phyloP scores from a whole-genome alignment of 768 basidiomycete genomes.

The Brasilioporus rufonigricans region DNA sequence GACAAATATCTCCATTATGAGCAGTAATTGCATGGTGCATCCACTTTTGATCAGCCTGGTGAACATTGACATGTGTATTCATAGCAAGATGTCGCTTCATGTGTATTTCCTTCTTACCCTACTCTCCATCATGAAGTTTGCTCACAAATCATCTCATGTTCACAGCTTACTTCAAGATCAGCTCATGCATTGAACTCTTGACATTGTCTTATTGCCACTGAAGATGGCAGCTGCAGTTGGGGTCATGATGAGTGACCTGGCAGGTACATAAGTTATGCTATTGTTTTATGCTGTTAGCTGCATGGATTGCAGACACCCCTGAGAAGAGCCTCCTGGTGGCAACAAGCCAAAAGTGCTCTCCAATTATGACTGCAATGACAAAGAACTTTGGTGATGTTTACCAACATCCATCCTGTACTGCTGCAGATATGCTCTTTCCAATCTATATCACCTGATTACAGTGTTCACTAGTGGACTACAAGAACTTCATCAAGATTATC shows the following conservation, averaged over 20 bases:
- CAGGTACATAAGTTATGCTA: background rate
- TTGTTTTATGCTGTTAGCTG: background rate
- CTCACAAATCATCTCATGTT: background rate
- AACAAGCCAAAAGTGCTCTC: background rate
- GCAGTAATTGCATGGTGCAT: background rate
- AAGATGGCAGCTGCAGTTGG: background rate
- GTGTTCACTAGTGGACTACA: background rate
- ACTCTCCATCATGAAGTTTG: conserved; percentile 6
- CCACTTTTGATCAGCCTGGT: conserved; percentile 11
- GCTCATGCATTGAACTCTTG: background rate
- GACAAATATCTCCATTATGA: background rate
- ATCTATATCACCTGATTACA: background rate
- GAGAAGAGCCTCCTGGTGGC: background rate
- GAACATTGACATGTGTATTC: conserved; percentile 7
- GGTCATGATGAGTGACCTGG: background rate
- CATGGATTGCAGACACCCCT: background rate
- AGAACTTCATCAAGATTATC: background rate
- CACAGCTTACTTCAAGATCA: background rate
- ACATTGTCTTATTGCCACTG: background rate
- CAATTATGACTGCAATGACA: background rate
- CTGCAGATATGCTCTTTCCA: background rate
- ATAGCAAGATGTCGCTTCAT: conserved; percentile 14
- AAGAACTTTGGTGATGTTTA: background rate
- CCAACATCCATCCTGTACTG: background rate
- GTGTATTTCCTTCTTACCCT: conserved; percentile 1